Evolutionary conservation across 768 basidiomycete genomes (phyloP).

Genomic region (Boletus patriciae): DNA sequence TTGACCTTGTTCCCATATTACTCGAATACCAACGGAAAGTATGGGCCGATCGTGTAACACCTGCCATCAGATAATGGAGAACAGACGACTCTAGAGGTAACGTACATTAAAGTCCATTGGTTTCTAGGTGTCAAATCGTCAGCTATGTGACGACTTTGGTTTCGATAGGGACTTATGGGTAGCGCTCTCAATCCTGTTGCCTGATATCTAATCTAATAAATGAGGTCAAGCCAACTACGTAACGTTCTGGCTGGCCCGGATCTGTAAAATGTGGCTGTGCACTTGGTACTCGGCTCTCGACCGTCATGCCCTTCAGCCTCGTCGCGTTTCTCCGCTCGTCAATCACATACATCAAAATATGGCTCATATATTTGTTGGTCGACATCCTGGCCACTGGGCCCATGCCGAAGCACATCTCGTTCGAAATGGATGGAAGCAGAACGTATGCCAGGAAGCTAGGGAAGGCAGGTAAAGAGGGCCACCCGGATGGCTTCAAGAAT

Average conservation of each 20-base stretch:
- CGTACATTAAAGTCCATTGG: too few species aligned
- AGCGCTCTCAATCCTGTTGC: conserved; percentile 77
- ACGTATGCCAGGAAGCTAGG: conserved; percentile 76
- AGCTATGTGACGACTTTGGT: neutral
- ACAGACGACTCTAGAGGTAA: too few species aligned
- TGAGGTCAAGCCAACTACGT: too few species aligned
- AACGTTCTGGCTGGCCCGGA: too few species aligned
- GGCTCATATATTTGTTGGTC: conserved; percentile 49
- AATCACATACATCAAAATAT: conserved; percentile 20
- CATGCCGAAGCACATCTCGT: conserved; percentile 85
- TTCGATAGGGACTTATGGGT: conserved; percentile 61
- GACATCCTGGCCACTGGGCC: conserved; percentile 77
- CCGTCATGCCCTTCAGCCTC: conserved; percentile 4
- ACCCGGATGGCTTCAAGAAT: conserved; percentile 79
- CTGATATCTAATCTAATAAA: conserved; percentile 64
- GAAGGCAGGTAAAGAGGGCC: conserved; percentile 74
- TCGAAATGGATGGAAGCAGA: conserved; percentile 97
- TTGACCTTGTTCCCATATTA: conserved; percentile 84
- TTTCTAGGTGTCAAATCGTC: neutral
- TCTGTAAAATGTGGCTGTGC: conserved; percentile 24
- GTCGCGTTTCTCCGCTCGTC: conserved; percentile 10
- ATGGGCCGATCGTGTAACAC: conserved; percentile 40
- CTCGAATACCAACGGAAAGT: conserved; percentile 83
- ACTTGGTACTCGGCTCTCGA: too few species aligned
- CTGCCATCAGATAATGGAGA: too few species aligned